Evolutionary conservation across 805 yeast species (phyloP).

Genomic region (Kluyveromyces lactis): DNA sequence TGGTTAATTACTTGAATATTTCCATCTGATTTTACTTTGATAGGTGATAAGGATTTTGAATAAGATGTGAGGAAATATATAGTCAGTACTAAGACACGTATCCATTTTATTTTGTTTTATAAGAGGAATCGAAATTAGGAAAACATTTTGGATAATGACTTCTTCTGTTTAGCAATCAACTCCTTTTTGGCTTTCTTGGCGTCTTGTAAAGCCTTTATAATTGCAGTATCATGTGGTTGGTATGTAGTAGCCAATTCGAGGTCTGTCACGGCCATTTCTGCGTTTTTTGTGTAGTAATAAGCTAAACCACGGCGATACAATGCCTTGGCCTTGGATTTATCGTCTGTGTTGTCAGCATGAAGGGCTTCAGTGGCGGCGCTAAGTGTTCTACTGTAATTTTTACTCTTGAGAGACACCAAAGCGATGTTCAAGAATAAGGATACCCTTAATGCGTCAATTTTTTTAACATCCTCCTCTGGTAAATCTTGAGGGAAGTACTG

Average conservation of each 20-base stretch:
- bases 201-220: slow-evolving; percentile 53
- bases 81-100: too few relatives aligned
- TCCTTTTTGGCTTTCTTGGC: slow-evolving; percentile 44
- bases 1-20: too few relatives aligned
- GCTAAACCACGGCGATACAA: slow-evolving; percentile 80
- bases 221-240: slow-evolving; percentile 67
- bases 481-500: slow-evolving; percentile 59
- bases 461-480: slow-evolving; percentile 42
- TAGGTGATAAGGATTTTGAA: too few relatives aligned
- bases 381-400: slow-evolving; percentile 45
- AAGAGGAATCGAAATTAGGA: slow-evolving; percentile 9
- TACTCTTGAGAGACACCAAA: slow-evolving; percentile 59
- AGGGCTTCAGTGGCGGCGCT: slow-evolving; percentile 59
- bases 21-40: too few relatives aligned
- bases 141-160: slow-evolving; percentile 68
- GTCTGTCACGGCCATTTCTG: slow-evolving; percentile 59
- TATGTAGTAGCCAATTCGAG: slow-evolving; percentile 55
- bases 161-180: slow-evolving; percentile 61
- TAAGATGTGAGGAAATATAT: too few relatives aligned
- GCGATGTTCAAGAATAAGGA: slow-evolving; percentile 68
- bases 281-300: slow-evolving; percentile 51
- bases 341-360: slow-evolving; percentile 49
- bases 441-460: slow-evolving; percentile 46
- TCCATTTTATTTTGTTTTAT: too few relatives aligned
- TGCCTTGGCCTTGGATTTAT: slow-evolving; percentile 74